Conservation (phyloP, 306 rosid genomes). For the Lathyrus oleraceus region DNA sequence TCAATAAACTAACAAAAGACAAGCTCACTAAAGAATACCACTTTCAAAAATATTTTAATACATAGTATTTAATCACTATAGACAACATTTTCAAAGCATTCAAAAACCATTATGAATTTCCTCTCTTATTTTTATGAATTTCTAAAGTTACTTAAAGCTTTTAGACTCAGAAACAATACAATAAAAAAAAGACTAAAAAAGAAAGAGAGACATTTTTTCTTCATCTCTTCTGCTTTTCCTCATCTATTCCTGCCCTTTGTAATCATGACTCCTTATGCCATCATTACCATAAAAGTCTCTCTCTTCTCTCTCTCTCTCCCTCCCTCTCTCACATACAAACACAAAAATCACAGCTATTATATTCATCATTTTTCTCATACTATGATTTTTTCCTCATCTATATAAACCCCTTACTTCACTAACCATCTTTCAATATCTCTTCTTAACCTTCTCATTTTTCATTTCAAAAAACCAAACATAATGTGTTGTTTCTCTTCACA, state of each 20-base stretch:
- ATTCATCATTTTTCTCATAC: conserved; percentile 15
- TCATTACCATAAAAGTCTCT: conserved; percentile 70
- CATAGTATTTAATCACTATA: too few species aligned
- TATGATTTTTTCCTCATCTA: conserved; percentile 29
- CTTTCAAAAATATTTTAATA: too few species aligned
- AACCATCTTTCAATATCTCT: conserved; percentile 32
- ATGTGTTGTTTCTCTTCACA: conserved; percentile 60
- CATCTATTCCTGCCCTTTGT: conserved; percentile 66
- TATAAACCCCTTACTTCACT: conserved; percentile 40
- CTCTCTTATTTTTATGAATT: background rate
- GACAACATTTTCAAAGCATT: too few species aligned
- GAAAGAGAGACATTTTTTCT: conserved; percentile 39
- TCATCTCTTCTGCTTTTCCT: conserved; percentile 50
- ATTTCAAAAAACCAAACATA: background rate
- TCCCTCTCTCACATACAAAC: conserved; percentile 40
- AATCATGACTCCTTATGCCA: conserved; percentile 82
- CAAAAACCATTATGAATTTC: too few species aligned
- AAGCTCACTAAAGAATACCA: too few species aligned
- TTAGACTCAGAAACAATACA: conserved; percentile 24
- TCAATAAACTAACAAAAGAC: too few species aligned
- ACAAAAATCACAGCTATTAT: conserved; percentile 55
- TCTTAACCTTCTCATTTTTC: background rate
- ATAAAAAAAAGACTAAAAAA: conserved; percentile 37
- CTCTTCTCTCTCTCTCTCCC: conserved; percentile 43
- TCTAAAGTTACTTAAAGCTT: conserved; percentile 14